phyloP scores from a whole-genome alignment of 768 basidiomycete species.

The Leucosporidium creatinivorum region DNA sequence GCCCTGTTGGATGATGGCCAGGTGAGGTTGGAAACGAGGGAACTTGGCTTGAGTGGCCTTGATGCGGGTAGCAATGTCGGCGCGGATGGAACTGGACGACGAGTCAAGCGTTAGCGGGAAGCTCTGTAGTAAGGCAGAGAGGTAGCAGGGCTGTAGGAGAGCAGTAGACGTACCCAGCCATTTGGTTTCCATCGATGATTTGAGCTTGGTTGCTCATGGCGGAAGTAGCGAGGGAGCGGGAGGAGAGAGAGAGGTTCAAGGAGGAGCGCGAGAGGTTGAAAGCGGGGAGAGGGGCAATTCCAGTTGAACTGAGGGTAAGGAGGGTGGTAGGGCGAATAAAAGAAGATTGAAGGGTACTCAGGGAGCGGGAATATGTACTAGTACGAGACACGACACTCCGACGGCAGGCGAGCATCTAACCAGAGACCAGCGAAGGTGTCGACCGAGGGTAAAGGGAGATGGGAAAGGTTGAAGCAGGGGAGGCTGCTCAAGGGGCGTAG shows the following conservation, averaged over 20 bases:
- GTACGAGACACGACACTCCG: no score
- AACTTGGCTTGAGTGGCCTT: constrained; percentile 55
- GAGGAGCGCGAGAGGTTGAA: no score
- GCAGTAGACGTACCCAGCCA: constrained; percentile 11
- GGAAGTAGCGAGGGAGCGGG: constrained; percentile 5
- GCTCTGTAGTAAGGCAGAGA: no score
- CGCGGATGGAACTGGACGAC: constrained; percentile 15
- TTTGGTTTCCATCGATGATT: constrained; percentile 29
- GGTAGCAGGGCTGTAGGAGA: neutral
- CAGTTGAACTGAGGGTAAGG: neutral
- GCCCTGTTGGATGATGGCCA: constrained; percentile 91
- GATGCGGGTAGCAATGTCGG: constrained; percentile 45
- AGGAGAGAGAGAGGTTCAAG: neutral
- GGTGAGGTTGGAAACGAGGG: constrained; percentile 83
- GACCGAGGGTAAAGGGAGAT: no score
- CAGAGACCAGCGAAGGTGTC: no score
- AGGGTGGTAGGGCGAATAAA: no score
- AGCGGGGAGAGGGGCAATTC: neutral
- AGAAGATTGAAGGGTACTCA: neutral
- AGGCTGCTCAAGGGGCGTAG: no score
- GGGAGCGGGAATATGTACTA: neutral
- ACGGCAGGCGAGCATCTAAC: no score
- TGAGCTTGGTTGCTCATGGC: constrained; percentile 15
- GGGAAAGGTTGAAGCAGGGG: no score
- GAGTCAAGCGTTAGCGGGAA: no score